Evolutionary conservation across 2,329 filamentous ascomycete genomes (phyloP), one percentile per base, ranked within the genome.

Genomic region (Phyllachora maydis): DNA sequence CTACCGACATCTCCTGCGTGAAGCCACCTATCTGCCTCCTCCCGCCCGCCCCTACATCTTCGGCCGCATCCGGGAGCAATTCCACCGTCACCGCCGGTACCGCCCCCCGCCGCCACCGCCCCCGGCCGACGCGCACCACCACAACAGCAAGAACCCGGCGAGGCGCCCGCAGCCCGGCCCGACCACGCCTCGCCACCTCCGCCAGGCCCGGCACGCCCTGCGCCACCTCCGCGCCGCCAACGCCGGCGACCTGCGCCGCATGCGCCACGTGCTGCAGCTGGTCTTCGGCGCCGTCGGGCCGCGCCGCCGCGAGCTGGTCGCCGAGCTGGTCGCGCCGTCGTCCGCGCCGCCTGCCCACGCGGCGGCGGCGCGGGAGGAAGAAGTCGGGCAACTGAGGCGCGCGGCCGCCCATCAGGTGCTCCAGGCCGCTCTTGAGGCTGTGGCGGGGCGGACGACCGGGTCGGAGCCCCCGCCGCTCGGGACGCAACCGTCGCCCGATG

Each of bases 1-100:
- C 22, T 72, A 67, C 40, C 56, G 67, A 26, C 54, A 63, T 28
- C 46, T 72, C 12, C 58, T 72, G 17, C 63, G 67, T 28, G 64
- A 70, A 45, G 48, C 54, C 18, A 56, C 59, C 14, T 73, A 73
- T 36, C 56, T 72, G 3, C 64, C 65, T 2, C 49, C 50, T 3
- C 41, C 56, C 18, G 59, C 59, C 28, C 54, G 53, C 18, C 39
- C 45, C 3, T 54, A 47, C 25, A 43, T 62, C 25, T 37, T 45
- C 21, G 33, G 43, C 5, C 46, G 46, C 16, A 56, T 69, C 21
- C 43, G 46, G 23, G 28, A 33, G 6, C 50, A 52, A 16, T 70
- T 66, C 35, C 50, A 49, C n/a, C 40, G 41, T 3, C 42, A 54
- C 30, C 39, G 32, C 4, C 14, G n/a, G n/a, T n/a, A n/a, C n/a